These are phyloP conservation scores for Yamadazyma akitaensis DNA, from an alignment of 805 yeast genomes.

Conservation along the genomic window DNA sequence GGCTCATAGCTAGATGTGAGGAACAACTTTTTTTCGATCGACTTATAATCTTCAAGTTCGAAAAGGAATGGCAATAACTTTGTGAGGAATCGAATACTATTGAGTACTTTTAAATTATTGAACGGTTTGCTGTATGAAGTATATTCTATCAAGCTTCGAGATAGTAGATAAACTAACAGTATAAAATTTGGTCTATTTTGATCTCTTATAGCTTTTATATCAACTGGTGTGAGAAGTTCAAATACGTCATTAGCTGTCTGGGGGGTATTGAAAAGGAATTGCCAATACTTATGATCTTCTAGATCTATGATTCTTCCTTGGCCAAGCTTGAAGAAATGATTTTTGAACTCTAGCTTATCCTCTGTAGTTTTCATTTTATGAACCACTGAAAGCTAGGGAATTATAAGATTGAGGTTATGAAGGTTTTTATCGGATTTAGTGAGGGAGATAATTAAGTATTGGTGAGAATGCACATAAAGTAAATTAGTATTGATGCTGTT, in stretches of 20 bases:
- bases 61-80: slow-evolving; percentile 64
- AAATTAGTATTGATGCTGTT: neutral
- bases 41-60: slow-evolving; percentile 40
- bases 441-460: neutral
- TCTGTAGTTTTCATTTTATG: slow-evolving; percentile 68
- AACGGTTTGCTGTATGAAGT: slow-evolving; percentile 5
- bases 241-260: slow-evolving; percentile 54
- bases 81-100: slow-evolving; percentile 62
- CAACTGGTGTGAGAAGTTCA: slow-evolving; percentile 52
- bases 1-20: slow-evolving; percentile 14
- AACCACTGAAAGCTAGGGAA: neutral
- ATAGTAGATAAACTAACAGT: slow-evolving; percentile 41
- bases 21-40: slow-evolving; percentile 28
- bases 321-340: slow-evolving; percentile 57
- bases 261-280: slow-evolving; percentile 35
- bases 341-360: slow-evolving; percentile 57
- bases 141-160: slow-evolving; percentile 20
- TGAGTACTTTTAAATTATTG: slow-evolving; percentile 41
- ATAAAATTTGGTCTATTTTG: slow-evolving; percentile 57
- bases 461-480: no score
- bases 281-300: slow-evolving; percentile 29
- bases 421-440: neutral
- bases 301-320: slow-evolving; percentile 37
- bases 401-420: neutral
- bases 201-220: slow-evolving; percentile 58